These are phyloP conservation scores for Aureobasidium mangrovei DNA, from an alignment of 2,329 filamentous ascomycete species.

Conservation along the genomic window DNA sequence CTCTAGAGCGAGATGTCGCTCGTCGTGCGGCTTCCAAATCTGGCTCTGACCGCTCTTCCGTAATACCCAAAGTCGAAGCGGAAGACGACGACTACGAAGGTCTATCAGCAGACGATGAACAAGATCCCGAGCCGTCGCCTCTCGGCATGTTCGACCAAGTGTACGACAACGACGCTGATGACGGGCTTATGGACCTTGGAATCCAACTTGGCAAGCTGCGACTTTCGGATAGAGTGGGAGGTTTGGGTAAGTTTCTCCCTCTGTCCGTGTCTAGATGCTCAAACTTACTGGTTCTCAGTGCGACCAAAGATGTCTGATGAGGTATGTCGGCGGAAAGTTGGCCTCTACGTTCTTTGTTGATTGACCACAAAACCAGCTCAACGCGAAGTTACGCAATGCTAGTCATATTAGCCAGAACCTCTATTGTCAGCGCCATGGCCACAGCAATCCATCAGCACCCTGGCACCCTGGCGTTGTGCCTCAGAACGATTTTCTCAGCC, in stretches of 20 bases:
- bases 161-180: slow-evolving; percentile 57
- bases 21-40: slow-evolving; percentile 27
- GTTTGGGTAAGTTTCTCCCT: slow-evolving; percentile 35
- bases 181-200: slow-evolving; percentile 63
- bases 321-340: slow-evolving; percentile 35
- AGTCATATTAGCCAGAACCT: slow-evolving; percentile 1
- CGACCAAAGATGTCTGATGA: slow-evolving; percentile 63
- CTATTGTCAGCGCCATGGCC: slow-evolving; percentile 5
- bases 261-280: background rate
- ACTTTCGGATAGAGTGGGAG: slow-evolving; percentile 66
- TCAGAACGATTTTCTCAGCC: slow-evolving; percentile 47
- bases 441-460: background rate
- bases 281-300: slow-evolving; percentile 30
- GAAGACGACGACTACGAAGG: slow-evolving; percentile 49
- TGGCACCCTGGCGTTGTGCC: slow-evolving; percentile 1
- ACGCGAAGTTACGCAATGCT: background rate
- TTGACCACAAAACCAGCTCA: background rate
- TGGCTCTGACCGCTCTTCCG: slow-evolving; percentile 1
- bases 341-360: background rate
- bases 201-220: slow-evolving; percentile 62
- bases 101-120: slow-evolving; percentile 43
- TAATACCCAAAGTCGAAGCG: slow-evolving; percentile 34
- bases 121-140: slow-evolving; percentile 52
- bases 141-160: slow-evolving; percentile 57
- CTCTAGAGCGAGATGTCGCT: slow-evolving; percentile 60